Evolutionary conservation across 495 filamentous ascomycete species (phyloP), one percentile per base, ranked within the genome.

Genomic region (Aspergillus cristatus): DNA sequence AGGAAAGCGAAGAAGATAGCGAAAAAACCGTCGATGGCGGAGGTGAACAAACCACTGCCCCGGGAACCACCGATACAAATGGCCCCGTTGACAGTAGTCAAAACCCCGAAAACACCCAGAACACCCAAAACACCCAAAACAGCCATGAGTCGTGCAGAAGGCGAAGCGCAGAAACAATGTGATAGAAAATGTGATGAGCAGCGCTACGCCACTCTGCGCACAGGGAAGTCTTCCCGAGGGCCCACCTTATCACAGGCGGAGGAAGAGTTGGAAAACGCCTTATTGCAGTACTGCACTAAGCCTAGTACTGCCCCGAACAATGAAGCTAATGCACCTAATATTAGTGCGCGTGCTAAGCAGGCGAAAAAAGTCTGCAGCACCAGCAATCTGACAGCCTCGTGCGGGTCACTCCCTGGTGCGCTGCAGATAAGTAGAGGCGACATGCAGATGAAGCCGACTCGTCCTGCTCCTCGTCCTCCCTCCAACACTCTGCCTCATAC

Each of bases 21-120:
- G 30, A 53, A 28, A 40, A 41, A 47, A 11, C 37, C 38, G 0
- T 54, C 56, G 1, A 35, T 50, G 40, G 40, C 48, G 10, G 47
- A 62, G 16, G 17, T 55, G 15, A 61, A 71, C 14, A 72, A 71
- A 31, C 65, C 69, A n/a, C 48, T 72, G n/a, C 69, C 70, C 4
- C 55, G 54, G 14, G 65, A 63, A 13, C 69, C 70, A 18, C 46
- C 52, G 0, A 45, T 51, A 32, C 47, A 46, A 34, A 43, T 63
- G 38, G 50, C 52, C 5, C 60, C 66, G 7, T 45, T 62, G 3
- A 45, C 47, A 3, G 37, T 62, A 51, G 54, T 18, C 50, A 43
- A 18, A 41, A 16, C 38, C 17, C n/a, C 31, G 14, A 31, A 38
- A 31, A 12, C 35, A n/a, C 18, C 28, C 29, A 30, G 10, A 15